A percentile compares a stretch with the other conserved stretches of the same genome.
Evolutionary conservation across 2,329 filamentous ascomycete species (phyloP).

Genomic region (Phyllosticta paracitricarpa): DNA sequence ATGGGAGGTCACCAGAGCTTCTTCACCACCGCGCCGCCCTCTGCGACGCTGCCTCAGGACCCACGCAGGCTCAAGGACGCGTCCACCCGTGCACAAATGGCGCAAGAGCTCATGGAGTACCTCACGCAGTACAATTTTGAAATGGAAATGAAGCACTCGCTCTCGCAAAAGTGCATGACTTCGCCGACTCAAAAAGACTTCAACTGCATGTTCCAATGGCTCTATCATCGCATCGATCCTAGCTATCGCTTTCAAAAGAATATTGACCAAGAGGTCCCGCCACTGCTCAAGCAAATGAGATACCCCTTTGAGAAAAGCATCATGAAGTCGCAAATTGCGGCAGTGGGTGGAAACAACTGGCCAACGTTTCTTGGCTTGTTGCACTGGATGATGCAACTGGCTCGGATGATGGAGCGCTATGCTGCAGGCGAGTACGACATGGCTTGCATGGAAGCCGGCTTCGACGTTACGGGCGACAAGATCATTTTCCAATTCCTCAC

Average conservation of each 20-base stretch:
- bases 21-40: constrained; percentile 76
- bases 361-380: constrained; percentile 84
- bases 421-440: constrained; percentile 72
- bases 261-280: constrained; percentile 89
- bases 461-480: constrained; percentile 79
- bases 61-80: constrained; percentile 78
- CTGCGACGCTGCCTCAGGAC: constrained; percentile 74
- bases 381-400: constrained; percentile 99
- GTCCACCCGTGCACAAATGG: constrained; percentile 69
- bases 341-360: constrained; percentile 96
- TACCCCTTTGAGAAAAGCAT: constrained; percentile 95
- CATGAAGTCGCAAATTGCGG: constrained; percentile 89
- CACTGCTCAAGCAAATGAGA: constrained; percentile 81
- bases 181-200: constrained; percentile 98
- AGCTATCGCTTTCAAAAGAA: constrained; percentile 87
- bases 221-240: constrained; percentile 92
- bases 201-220: constrained; percentile 94
- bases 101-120: constrained; percentile 84
- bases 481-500: constrained; percentile 93
- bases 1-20: constrained; percentile 74
- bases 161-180: constrained; percentile 85
- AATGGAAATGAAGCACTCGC: constrained; percentile 88
- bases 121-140: constrained; percentile 91
- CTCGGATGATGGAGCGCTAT: constrained; percentile 86
- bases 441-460: constrained; percentile 75